Evolutionary conservation across 148 eudicot species (phyloP).

Genomic region (Chenopodium album): DNA sequence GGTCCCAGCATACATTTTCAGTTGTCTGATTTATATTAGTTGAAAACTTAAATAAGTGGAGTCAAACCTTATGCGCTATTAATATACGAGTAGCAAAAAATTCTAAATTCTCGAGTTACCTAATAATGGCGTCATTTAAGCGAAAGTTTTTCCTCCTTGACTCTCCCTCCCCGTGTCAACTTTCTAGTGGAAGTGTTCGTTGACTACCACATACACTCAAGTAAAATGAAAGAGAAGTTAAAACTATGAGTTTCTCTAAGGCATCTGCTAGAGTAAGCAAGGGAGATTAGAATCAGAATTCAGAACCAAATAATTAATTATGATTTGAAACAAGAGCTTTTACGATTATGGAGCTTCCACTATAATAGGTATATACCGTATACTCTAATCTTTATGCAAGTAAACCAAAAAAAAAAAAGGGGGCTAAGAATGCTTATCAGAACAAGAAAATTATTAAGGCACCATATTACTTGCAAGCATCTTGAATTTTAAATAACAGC

Average conservation of each 20-base stretch:
- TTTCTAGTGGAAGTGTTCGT: too few relatives aligned
- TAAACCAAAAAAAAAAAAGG: not conserved
- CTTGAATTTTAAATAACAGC: slow-evolving; percentile 9
- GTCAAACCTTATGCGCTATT: too few relatives aligned
- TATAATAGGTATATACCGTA: not conserved
- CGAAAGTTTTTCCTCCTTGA: too few relatives aligned
- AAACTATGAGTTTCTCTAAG: not conserved
- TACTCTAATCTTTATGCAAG: slow-evolving; percentile 19
- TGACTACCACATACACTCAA: too few relatives aligned
- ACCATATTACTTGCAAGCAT: slow-evolving; percentile 17
- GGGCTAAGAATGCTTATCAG: not conserved
- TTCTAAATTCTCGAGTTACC: too few relatives aligned
- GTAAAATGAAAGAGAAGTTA: not conserved
- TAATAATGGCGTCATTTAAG: too few relatives aligned
- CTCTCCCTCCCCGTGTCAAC: too few relatives aligned
- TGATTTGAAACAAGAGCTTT: not conserved
- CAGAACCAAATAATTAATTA: not conserved
- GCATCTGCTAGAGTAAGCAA: slow-evolving; percentile 2
- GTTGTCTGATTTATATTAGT: too few relatives aligned
- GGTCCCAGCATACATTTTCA: too few relatives aligned
- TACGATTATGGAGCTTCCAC: slow-evolving; percentile 17
- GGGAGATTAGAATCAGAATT: not conserved
- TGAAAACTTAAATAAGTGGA: too few relatives aligned
- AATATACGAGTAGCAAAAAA: too few relatives aligned
- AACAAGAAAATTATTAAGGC: slow-evolving; percentile 6